These are phyloP conservation scores for Desmodesmus armatus DNA, from an alignment of 139 green algal species.

Conservation along the genomic window DNA sequence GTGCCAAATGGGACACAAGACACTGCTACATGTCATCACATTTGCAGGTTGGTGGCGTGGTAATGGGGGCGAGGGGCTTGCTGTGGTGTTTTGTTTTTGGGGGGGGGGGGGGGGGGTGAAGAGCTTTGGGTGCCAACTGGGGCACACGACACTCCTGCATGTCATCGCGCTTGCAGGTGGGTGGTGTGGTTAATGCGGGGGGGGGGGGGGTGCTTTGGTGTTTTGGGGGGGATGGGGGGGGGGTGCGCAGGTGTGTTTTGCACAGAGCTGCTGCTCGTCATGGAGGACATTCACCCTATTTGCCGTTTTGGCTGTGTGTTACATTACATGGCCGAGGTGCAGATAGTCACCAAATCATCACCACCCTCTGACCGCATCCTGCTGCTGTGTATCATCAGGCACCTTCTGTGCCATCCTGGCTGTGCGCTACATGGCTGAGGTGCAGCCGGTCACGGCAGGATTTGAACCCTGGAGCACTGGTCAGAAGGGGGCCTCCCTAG, in stretches of 20 bases:
- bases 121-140: not conserved
- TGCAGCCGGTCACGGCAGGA: not conserved
- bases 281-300: not conserved
- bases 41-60: not conserved
- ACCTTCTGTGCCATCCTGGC: not conserved
- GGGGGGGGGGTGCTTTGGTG: not conserved
- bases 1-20: not conserved
- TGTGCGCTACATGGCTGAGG: constrained; percentile 1
- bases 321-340: too few species aligned
- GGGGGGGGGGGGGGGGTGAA: too few species aligned
- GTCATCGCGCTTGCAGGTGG: not conserved
- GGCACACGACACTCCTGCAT: not conserved
- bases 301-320: not conserved
- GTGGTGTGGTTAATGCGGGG: not conserved
- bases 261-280: not conserved
- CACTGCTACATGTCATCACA: not conserved
- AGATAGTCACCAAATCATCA: too few species aligned
- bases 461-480: constrained; percentile 20
- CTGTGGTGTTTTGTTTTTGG: not conserved
- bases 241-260: not conserved
- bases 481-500: not conserved
- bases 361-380: too few species aligned
- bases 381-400: not conserved
- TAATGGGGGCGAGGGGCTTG: not conserved
- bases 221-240: not conserved